phyloP scores from a whole-genome alignment of 768 basidiomycete genomes.

The Podaxis mareebaensis region DNA sequence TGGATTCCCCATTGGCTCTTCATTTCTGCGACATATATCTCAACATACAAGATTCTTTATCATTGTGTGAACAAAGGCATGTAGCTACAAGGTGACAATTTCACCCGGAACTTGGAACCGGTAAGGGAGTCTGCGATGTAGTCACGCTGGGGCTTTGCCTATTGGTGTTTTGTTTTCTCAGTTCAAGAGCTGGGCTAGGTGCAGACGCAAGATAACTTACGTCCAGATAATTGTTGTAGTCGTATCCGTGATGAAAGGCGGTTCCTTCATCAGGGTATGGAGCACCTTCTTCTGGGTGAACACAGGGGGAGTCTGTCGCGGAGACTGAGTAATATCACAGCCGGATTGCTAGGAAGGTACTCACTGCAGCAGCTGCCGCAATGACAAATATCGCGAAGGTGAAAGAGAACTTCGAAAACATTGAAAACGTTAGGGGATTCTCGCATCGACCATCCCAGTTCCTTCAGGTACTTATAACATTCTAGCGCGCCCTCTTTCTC shows the following conservation, averaged over 20 bases:
- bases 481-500: not conserved
- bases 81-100: not conserved
- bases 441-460: not conserved
- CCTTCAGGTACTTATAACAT: conserved; percentile 5
- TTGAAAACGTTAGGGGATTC: not conserved
- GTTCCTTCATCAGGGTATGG: not conserved
- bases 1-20: not conserved
- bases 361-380: not conserved
- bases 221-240: conserved; percentile 12
- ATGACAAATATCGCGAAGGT: not conserved
- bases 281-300: conserved; percentile 7
- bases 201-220: not conserved
- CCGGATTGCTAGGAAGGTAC: not conserved
- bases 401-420: not conserved
- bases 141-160: conserved; percentile 6
- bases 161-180: not conserved
- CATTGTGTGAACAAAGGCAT: not conserved
- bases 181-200: not conserved
- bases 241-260: conserved; percentile 1
- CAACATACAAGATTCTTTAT: not conserved
- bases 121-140: not conserved
- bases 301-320: not conserved
- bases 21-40: not conserved
- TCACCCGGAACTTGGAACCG: not conserved
- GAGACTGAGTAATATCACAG: not conserved